A percentile compares a stretch with the other conserved stretches of the same genome.
phyloP scores from a whole-genome alignment of 164 flowering plant species.

The Echeveria elegans region DNA sequence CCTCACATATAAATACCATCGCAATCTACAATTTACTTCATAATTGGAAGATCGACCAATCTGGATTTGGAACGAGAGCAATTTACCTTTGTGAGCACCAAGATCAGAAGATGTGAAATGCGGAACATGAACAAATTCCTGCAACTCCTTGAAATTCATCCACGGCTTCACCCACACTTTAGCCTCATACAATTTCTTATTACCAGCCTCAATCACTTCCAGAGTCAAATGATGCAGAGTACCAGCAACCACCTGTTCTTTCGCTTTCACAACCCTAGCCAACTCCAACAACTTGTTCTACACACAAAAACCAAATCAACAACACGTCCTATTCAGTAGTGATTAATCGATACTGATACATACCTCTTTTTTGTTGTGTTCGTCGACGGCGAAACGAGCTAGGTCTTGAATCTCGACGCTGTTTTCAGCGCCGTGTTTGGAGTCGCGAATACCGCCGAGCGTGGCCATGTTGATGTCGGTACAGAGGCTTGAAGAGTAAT shows the following conservation, averaged over 20 bases:
- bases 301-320: not conserved
- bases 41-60: too few species aligned
- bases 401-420: conserved; percentile 31
- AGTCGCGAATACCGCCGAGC: conserved; percentile 24
- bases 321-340: not conserved
- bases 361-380: conserved; percentile 68
- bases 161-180: conserved; percentile 80
- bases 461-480: conserved; percentile 15
- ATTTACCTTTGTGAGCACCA: conserved; percentile 47
- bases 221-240: conserved; percentile 54
- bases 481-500: not conserved
- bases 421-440: conserved; percentile 21
- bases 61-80: not conserved
- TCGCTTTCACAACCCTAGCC: conserved; percentile 53
- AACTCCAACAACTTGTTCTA: conserved; percentile 59
- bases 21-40: too few species aligned
- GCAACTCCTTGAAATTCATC: conserved; percentile 67
- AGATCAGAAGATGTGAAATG: conserved; percentile 50
- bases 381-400: conserved; percentile 52
- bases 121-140: conserved; percentile 51
- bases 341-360: not conserved
- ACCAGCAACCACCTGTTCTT: conserved; percentile 74
- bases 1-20: not conserved
- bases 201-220: conserved; percentile 61
- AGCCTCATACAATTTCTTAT: conserved; percentile 61